Base-by-base conservation (phyloP, 768 basidiomycete species). In the Tephrocybe sp. region DNA sequence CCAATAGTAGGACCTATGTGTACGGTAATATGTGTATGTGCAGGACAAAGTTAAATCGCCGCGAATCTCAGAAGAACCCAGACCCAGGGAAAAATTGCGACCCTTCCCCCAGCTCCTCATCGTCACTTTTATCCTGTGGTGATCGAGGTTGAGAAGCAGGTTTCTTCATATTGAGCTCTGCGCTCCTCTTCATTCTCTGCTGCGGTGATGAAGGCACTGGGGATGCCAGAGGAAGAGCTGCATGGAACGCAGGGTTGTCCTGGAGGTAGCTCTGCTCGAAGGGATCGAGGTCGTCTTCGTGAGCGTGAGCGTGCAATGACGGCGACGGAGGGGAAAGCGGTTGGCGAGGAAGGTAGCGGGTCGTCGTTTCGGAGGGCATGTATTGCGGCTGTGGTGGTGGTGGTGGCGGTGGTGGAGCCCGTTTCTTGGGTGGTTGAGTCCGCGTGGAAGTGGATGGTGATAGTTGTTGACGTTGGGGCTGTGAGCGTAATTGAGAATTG, bases 111-210 rank as follows among this genome's bases (percentile, higher is more conserved):
- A 54, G 60, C 24, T 55, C 61, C 17, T 62, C 62, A 14, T 62
- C 65, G 14, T 62, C 62, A 36, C 60, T 61, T 26, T 49, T 57
- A 34, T 48, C 32, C 3, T 15, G 42, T 4, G 49, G 52, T 17
- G 57, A 46, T 34, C 46, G 56, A 56, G 63, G 59, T 37, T 63
- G 61, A 58, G 60, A 53, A 61, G 70, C 64, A 55, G 63, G 60
- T 52, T 66, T 73, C 63, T 74, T 75, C 72, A 71, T 72, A 50
- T 74, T 73, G 59, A 74, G 50, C 62, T 73, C 74, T 24, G 69
- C 65, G 55, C 71, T 74, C 36, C 65, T 68, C 58, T 68, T 59
- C 69, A 69, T 68, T 44, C 54, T 54, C 36, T 54, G 58, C 12
- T 43, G 52, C 12, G 47, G 54, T 47, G 55, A 53, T 38, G 41